phyloP scores from a whole-genome alignment of 495 filamentous ascomycete genomes.

The Neurospora sp. region DNA sequence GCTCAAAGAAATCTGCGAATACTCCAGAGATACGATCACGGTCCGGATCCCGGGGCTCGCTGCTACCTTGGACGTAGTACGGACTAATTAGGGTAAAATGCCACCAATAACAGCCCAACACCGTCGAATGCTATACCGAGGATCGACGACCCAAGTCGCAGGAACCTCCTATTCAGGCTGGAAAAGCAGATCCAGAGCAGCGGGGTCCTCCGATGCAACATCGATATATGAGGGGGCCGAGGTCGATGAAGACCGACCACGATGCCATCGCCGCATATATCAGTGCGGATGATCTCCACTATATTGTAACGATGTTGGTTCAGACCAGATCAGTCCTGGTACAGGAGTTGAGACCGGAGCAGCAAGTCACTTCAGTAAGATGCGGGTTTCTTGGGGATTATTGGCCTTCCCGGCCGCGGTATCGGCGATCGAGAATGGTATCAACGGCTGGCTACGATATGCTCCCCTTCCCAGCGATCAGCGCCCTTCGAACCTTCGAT shows the following conservation, averaged over 20 bases:
- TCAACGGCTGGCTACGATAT: constrained; percentile 57
- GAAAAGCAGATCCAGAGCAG: neutral
- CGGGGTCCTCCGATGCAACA: neutral
- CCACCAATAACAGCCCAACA: neutral
- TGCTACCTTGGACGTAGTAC: neutral
- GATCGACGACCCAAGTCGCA: neutral
- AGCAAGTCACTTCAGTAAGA: constrained; percentile 1
- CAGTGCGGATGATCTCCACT: neutral
- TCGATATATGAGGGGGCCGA: neutral
- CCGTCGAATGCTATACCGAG: neutral
- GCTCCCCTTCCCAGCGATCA: constrained; percentile 36
- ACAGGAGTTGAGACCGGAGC: neutral
- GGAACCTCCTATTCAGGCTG: neutral
- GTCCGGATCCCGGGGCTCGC: neutral
- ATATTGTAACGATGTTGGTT: neutral
- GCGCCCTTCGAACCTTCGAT: constrained; percentile 3
- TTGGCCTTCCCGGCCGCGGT: constrained; percentile 17
- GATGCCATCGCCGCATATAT: neutral
- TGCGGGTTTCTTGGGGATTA: constrained; percentile 24
- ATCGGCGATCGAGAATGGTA: constrained; percentile 46
- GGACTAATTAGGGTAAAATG: neutral
- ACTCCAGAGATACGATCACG: neutral
- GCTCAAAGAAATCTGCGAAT: neutral
- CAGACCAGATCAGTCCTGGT: neutral
- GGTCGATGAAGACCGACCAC: neutral